Evolutionary conservation across 192 early-diverging fungal genomes (phyloP), one percentile per base, ranked within the genome.

Genomic region (Backusella parvicylindrica): DNA sequence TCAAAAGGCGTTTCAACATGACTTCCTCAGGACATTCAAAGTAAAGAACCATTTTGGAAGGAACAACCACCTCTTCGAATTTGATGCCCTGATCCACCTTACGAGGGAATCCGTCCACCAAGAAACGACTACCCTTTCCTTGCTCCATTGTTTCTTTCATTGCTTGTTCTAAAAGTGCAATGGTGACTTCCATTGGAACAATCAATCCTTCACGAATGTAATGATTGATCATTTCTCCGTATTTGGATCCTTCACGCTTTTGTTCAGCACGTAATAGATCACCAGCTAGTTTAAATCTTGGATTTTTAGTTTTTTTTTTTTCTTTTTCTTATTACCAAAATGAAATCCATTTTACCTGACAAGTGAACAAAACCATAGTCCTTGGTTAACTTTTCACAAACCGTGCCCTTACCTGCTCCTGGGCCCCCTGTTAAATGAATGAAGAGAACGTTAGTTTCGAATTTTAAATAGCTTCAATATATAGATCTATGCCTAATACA

Each of bases 81-180:
- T 92, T 92, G 71, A 90, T 76, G 16, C 95, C 98, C 83, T 99
- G 98, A 71, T 95, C 95, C 84, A 99, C 83, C 77, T 92, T 89
- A 23, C 97, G 85, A 12, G 98, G 98, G 90, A 99, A 99, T 2
- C 98, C 98, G 73, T 99, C 98, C 64, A 99, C 92, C 79, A 99
- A 81, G 85, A 99, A 99, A 60, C 92, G 84, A 3, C 26, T 68
- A 7, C 75, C 75, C 12, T 85, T 84, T 12, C 81, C 75, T 70
- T 83, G 85, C 43, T 87, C 86, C 28, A 87, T 84, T 43, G 81
- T 82, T 65, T 89, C 85, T 73, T 88, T 87, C 93, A 99, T 98
- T 13, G 94, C 95, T 33, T 93, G 90, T 71, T 97, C 91, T 53
- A 99, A 88, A 9, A 99, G 86, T 1, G 89, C 89, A 71, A 98